A percentile compares a stretch with the other conserved stretches of the same genome.
Conservation (phyloP, 768 basidiomycete species). For the Lentinula raphanica region DNA sequence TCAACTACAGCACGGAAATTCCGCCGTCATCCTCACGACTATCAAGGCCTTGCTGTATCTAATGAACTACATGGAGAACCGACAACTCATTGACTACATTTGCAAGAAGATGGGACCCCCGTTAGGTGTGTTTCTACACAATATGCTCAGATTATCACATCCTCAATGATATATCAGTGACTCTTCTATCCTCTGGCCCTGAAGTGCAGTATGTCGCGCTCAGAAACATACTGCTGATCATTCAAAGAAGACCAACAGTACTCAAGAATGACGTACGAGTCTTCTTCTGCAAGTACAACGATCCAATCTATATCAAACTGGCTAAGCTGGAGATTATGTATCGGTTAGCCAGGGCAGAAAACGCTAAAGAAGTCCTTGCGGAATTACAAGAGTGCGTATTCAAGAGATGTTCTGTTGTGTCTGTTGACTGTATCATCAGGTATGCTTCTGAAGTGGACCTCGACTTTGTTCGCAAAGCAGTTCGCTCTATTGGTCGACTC, state of each 20-base stretch:
- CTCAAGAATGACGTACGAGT: constrained; percentile 97
- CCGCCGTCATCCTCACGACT: constrained; percentile 97
- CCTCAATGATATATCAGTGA: constrained; percentile 50
- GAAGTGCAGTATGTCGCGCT: constrained; percentile 98
- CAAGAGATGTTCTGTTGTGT: not conserved
- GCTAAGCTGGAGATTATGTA: constrained; percentile 99
- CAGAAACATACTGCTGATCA: constrained; percentile 94
- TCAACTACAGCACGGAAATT: constrained; percentile 96
- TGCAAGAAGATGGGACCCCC: constrained; percentile 99
- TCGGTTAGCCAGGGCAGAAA: constrained; percentile 90
- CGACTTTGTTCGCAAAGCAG: constrained; percentile 96
- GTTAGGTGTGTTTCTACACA: constrained; percentile 50
- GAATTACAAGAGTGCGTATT: constrained; percentile 81
- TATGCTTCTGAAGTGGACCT: constrained; percentile 98
- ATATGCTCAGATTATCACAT: not conserved
- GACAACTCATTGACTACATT: constrained; percentile 77
- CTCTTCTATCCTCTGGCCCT: constrained; percentile 91
- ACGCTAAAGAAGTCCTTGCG: constrained; percentile 86
- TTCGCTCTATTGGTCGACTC: constrained; percentile 94
- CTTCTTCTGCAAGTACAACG: constrained; percentile 99
- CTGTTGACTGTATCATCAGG: constrained; percentile 36
- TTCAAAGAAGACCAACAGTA: constrained; percentile 88
- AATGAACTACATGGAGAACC: constrained; percentile 99
- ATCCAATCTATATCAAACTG: constrained; percentile 97
- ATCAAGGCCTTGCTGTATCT: constrained; percentile 93